Evolutionary conservation across 1,139 yeast genomes (phyloP).

Genomic region (Kazachstania sp.): DNA sequence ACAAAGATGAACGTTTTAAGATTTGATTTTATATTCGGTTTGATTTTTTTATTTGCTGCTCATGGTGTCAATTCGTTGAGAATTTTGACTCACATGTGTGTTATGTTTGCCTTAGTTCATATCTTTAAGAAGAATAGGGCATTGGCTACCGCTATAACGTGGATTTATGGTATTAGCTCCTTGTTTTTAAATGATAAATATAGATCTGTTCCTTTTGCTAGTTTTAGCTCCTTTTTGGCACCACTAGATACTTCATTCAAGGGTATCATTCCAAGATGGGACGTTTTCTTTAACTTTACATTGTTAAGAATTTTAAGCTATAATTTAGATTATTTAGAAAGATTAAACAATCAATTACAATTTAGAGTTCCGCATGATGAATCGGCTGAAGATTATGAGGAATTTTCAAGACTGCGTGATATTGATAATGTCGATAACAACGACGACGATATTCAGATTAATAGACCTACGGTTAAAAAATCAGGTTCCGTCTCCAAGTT

Average conservation of each 20-base stretch:
- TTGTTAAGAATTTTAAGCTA: slow-evolving; percentile 75
- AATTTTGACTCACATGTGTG: slow-evolving; percentile 47
- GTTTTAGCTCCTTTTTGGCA: slow-evolving; percentile 32
- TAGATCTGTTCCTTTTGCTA: slow-evolving; percentile 46
- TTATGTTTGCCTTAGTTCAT: slow-evolving; percentile 50
- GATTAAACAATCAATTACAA: slow-evolving; percentile 27
- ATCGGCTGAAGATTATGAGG: not conserved
- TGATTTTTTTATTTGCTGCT: slow-evolving; percentile 58
- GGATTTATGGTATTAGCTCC: slow-evolving; percentile 72
- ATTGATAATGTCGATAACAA: slow-evolving; percentile 7
- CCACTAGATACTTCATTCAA: slow-evolving; percentile 49
- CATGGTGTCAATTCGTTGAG: slow-evolving; percentile 72
- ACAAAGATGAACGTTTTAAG: slow-evolving; percentile 34
- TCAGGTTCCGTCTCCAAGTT: slow-evolving; percentile 21
- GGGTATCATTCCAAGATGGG: slow-evolving; percentile 89
- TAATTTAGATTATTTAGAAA: slow-evolving; percentile 64
- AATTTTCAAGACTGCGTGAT: not conserved
- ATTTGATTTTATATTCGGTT: slow-evolving; percentile 69
- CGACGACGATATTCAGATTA: slow-evolving; percentile 14
- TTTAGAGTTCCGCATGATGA: not conserved
- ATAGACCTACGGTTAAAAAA: slow-evolving; percentile 9
- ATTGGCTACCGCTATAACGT: slow-evolving; percentile 39
- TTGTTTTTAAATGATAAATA: slow-evolving; percentile 69
- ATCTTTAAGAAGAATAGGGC: slow-evolving; percentile 25
- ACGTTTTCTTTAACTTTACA: slow-evolving; percentile 87